Conservation (phyloP, 352 stramenopile genomes). For the Globisporangium paddicum region DNA sequence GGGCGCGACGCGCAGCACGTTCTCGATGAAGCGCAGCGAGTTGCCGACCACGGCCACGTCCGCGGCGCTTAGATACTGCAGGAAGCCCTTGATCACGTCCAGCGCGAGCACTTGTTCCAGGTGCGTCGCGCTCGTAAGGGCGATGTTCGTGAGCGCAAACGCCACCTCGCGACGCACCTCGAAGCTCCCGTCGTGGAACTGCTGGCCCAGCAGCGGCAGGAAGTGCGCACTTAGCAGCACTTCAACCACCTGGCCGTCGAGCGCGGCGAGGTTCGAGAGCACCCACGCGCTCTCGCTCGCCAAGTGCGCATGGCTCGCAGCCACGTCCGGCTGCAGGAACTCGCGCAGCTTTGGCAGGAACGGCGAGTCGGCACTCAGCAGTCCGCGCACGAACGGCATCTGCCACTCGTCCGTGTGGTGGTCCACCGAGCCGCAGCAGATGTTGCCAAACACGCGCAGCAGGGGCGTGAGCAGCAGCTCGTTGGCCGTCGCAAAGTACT, state of each 20-base stretch:
- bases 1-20: constrained; percentile 58
- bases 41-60: constrained; percentile 74
- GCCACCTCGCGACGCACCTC: constrained; percentile 70
- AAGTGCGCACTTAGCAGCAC: constrained; percentile 47
- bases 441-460: constrained; percentile 74
- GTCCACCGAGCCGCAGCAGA: constrained; percentile 63
- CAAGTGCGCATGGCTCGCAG: constrained; percentile 26
- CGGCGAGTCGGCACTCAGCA: constrained; percentile 39
- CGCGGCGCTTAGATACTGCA: constrained; percentile 48
- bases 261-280: constrained; percentile 68
- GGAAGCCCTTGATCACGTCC: constrained; percentile 47
- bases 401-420: constrained; percentile 77
- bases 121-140: constrained; percentile 47
- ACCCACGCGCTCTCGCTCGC: constrained; percentile 70
- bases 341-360: constrained; percentile 55
- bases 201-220: constrained; percentile 44
- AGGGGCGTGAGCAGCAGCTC: constrained; percentile 67
- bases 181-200: constrained; percentile 58
- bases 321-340: constrained; percentile 46
- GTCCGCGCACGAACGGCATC: constrained; percentile 44
- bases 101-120: constrained; percentile 51
- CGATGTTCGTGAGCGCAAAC: constrained; percentile 71
- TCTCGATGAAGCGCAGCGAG: constrained; percentile 73
- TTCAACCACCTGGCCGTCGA: constrained; percentile 47
- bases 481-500: constrained; percentile 54